Conservation (phyloP, 176 grass and related monocot genomes). For the Rhynchospora breviuscula region DNA sequence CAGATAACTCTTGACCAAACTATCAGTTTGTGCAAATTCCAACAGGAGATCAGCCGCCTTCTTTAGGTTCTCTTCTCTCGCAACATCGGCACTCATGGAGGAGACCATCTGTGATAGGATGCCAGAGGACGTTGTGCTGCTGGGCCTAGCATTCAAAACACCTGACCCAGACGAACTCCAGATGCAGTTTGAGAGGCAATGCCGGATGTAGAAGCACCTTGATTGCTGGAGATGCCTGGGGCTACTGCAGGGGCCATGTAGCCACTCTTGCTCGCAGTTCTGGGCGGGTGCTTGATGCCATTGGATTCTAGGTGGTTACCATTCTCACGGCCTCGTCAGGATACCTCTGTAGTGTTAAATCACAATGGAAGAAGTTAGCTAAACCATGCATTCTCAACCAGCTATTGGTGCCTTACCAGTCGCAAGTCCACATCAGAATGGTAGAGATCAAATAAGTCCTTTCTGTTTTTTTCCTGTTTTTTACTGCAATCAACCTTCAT, state of each 20-base stretch:
- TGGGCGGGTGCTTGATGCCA: constrained; percentile 47
- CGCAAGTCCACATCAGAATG: neutral
- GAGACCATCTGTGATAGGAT: constrained; percentile 87
- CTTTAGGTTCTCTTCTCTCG: constrained; percentile 70
- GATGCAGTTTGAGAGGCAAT: constrained; percentile 88
- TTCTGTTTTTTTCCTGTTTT: neutral
- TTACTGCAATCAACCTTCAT: neutral
- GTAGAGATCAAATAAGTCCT: neutral
- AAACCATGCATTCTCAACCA: neutral
- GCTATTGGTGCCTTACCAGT: neutral
- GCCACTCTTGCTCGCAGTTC: constrained; percentile 43
- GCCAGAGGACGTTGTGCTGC: constrained; percentile 93
- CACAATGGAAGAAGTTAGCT: neutral
- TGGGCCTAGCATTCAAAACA: constrained; percentile 94
- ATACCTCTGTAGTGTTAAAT: constrained; percentile 56
- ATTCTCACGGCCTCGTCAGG: constrained; percentile 82
- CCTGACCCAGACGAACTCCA: constrained; percentile 94
- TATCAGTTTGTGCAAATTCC: constrained; percentile 91
- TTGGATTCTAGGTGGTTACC: constrained; percentile 51
- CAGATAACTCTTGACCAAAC: constrained; percentile 78
- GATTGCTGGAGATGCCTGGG: constrained; percentile 42
- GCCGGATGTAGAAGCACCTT: constrained; percentile 84
- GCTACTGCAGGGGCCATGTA: constrained; percentile 22
- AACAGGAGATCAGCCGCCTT: constrained; percentile 96
- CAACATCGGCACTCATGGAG: constrained; percentile 86